Conservation (phyloP, 768 basidiomycete species). For the Infundibulicybe gibba region DNA sequence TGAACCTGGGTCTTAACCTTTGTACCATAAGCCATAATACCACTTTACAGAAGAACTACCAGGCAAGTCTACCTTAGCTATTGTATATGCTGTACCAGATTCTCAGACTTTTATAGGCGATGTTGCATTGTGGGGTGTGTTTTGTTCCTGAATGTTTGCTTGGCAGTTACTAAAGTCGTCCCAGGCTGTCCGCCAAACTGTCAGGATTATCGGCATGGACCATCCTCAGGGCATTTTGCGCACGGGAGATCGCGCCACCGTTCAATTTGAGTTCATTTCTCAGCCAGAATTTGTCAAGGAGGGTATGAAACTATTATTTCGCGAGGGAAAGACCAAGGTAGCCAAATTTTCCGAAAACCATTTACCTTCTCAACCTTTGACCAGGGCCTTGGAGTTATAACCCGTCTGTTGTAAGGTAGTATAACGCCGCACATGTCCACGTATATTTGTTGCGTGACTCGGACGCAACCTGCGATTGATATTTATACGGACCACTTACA, state of each 20-base stretch:
- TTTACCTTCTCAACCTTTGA: constrained; percentile 3
- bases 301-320: constrained; percentile 89
- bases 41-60: constrained; percentile 89
- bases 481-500: too few relatives aligned
- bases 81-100: not conserved
- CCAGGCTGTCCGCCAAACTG: constrained; percentile 90
- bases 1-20: not conserved
- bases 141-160: not conserved
- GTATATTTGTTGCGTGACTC: too few relatives aligned
- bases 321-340: constrained; percentile 96
- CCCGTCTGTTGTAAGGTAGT: constrained; percentile 47
- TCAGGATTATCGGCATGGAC: constrained; percentile 87
- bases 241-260: constrained; percentile 92
- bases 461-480: too few relatives aligned
- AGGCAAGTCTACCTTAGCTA: constrained; percentile 43
- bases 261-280: constrained; percentile 93
- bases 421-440: too few relatives aligned
- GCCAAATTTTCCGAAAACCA: constrained; percentile 10
- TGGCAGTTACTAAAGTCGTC: constrained; percentile 3
- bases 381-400: constrained; percentile 78
- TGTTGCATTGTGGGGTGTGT: constrained; percentile 88
- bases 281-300: constrained; percentile 90
- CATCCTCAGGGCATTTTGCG: constrained; percentile 85
- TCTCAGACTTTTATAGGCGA: constrained; percentile 45
- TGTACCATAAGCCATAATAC: constrained; percentile 69